phyloP scores from a whole-genome alignment of 495 filamentous ascomycete genomes.

The Apiosordaria backusii region DNA sequence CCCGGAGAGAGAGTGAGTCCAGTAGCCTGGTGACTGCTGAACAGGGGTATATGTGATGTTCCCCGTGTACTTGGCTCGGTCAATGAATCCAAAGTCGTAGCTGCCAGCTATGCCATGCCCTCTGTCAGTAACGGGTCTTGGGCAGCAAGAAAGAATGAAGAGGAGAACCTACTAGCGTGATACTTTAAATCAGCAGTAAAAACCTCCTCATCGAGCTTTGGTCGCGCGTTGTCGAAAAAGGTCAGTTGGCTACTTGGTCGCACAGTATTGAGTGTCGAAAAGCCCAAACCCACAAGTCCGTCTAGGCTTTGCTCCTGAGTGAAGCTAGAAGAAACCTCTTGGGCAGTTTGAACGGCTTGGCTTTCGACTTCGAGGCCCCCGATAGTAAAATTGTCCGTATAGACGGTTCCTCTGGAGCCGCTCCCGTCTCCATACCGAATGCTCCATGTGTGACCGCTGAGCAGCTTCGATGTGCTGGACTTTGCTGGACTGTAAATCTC shows the following conservation, averaged over 20 bases:
- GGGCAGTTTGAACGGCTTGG: conserved; percentile 70
- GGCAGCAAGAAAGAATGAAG: neutral
- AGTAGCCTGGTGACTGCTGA: conserved; percentile 62
- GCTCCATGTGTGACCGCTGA: conserved; percentile 56
- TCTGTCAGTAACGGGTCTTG: neutral
- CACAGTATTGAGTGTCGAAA: conserved; percentile 70
- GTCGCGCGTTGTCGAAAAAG: conserved; percentile 68
- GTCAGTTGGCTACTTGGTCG: conserved; percentile 57
- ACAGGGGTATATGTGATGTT: conserved; percentile 60
- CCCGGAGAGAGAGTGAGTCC: conserved; percentile 62
- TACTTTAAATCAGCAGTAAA: conserved; percentile 69
- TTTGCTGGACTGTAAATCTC: conserved; percentile 53
- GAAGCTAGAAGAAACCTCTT: conserved; percentile 60
- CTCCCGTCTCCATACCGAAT: conserved; percentile 73
- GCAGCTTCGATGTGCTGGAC: conserved; percentile 44
- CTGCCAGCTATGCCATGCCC: conserved; percentile 47
- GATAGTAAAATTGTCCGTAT: conserved; percentile 65
- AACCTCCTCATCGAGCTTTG: conserved; percentile 53
- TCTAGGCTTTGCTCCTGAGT: conserved; percentile 57
- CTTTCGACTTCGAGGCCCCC: conserved; percentile 57
- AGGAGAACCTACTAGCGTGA: conserved; percentile 35
- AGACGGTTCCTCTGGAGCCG: conserved; percentile 62
- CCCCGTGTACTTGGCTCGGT: conserved; percentile 61
- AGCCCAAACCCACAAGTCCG: conserved; percentile 72
- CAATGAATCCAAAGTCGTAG: conserved; percentile 76